phyloP scores from a whole-genome alignment of 495 filamentous ascomycete genomes.

The Aspergillus nidulans region DNA sequence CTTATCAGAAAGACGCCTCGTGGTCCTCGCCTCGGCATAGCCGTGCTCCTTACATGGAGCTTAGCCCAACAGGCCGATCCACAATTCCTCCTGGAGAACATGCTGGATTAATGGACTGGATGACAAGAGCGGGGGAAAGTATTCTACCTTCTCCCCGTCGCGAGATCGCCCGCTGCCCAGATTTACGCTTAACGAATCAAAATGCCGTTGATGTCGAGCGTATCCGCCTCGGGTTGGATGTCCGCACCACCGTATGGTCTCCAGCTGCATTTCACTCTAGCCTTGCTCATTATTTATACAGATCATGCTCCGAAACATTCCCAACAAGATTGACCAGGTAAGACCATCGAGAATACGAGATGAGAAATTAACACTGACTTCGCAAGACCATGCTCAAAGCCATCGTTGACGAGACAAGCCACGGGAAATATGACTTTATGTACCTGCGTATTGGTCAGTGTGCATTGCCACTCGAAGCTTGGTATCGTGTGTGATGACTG shows the following conservation, averaged over 20 bases:
- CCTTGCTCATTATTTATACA: conserved; percentile 23
- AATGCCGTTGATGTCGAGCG: conserved; percentile 63
- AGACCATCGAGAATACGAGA: not conserved
- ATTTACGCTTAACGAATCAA: conserved; percentile 44
- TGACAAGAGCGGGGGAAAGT: conserved; percentile 23
- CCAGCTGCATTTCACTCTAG: not conserved
- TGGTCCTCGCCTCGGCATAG: conserved; percentile 13
- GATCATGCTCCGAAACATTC: conserved; percentile 97
- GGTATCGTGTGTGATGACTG: not conserved
- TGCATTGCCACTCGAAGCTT: not conserved
- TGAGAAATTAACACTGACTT: not conserved
- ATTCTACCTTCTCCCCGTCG: conserved; percentile 21
- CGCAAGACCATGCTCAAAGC: conserved; percentile 60
- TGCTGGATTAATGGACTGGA: conserved; percentile 29
- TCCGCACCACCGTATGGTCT: conserved; percentile 66
- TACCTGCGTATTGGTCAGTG: conserved; percentile 79
- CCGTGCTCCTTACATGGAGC: conserved; percentile 27
- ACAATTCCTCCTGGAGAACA: conserved; percentile 29
- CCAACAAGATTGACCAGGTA: conserved; percentile 81
- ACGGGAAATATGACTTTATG: conserved; percentile 86
- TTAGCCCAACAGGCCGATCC: conserved; percentile 39
- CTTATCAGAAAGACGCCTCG: conserved; percentile 9
- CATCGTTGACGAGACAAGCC: conserved; percentile 73
- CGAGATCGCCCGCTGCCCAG: conserved; percentile 20
- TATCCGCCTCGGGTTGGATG: conserved; percentile 63